Base-by-base conservation (phyloP, 192 early-diverging fungal species). In the Coemansia sp. region DNA sequence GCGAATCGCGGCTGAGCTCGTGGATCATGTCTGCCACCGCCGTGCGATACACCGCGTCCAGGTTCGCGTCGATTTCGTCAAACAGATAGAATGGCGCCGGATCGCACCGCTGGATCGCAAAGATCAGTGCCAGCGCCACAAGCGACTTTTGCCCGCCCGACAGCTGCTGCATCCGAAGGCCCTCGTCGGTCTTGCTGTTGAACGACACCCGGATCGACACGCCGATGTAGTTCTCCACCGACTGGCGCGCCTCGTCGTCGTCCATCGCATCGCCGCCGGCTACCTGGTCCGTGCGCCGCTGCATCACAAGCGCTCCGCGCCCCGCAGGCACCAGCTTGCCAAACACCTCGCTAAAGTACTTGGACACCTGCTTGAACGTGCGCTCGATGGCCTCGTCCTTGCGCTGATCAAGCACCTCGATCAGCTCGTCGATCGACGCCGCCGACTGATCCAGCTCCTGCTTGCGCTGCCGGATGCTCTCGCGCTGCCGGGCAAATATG, bases 31-130 rank as follows among this genome's bases (percentile, higher is more conserved):
- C 85, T 14, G 97, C 97, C 29, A 99, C 94, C 5, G 93, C 88
- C 1, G 91, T 91, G 28, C 97, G 86, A 71, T 99, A 95, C 61
- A 91, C 90, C 11, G 93, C 91, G 76, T 99, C 97, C 18, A 99
- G 81, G 45, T 95, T 95, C 34, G 97, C 95, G 78, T 99, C 97
- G 82, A 99, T 99, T 79, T 99, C 97, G 83, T 99, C 97, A 87
- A 99, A 99, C 60, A 99, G 82, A 64, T 99, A 99, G 77, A 99
- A 99, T 10, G 97, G 97, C 54, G 97, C 97, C 20, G 95, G 97
- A 58, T 99, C 97, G 78, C 93, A 99, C 64, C 88, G 85, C 77
- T 99, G 97, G 65, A 99, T 99, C 0, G 97, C 92, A 83, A 99
- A 99, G 49, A 99, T 99, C 20, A 99, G 75, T 10, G 94, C 92